Evolutionary conservation across 371 early-diverging fungal species (phyloP).

Genomic region (Apophysomyces ossiformis): DNA sequence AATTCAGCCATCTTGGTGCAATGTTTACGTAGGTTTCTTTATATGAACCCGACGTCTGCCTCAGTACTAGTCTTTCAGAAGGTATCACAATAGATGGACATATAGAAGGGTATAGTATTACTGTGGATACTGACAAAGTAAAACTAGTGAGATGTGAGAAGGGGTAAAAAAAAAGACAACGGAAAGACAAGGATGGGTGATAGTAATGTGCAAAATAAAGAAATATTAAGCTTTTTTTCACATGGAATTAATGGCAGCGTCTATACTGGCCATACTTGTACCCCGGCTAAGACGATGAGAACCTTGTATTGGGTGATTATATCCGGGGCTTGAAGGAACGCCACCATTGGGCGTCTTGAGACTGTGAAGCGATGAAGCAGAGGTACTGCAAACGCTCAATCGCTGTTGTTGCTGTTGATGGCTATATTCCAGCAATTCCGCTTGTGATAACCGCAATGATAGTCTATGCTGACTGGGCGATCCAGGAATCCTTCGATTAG

Average conservation of each 20-base stretch:
- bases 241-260: conserved; percentile 7
- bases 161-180: neutral
- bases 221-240: neutral
- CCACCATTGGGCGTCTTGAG: conserved; percentile 23
- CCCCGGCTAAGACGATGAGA: conserved; percentile 7
- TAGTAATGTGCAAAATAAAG: neutral
- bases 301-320: neutral
- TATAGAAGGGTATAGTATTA: conserved; percentile 1
- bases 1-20: too few relatives aligned
- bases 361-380: conserved; percentile 30
- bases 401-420: conserved; percentile 36
- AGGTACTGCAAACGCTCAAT: conserved; percentile 29
- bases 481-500: conserved; percentile 13
- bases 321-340: conserved; percentile 27
- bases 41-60: neutral
- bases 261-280: conserved; percentile 8
- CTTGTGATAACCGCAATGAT: conserved; percentile 40
- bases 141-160: neutral
- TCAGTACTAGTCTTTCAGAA: too few relatives aligned
- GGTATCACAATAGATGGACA: neutral
- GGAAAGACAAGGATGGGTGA: neutral
- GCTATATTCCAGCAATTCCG: conserved; percentile 46
- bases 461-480: conserved; percentile 27
- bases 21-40: too few relatives aligned
- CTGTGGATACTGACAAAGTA: neutral